phyloP scores from a whole-genome alignment of 2,329 filamentous ascomycete genomes.

The Epicoccum sorghinum region DNA sequence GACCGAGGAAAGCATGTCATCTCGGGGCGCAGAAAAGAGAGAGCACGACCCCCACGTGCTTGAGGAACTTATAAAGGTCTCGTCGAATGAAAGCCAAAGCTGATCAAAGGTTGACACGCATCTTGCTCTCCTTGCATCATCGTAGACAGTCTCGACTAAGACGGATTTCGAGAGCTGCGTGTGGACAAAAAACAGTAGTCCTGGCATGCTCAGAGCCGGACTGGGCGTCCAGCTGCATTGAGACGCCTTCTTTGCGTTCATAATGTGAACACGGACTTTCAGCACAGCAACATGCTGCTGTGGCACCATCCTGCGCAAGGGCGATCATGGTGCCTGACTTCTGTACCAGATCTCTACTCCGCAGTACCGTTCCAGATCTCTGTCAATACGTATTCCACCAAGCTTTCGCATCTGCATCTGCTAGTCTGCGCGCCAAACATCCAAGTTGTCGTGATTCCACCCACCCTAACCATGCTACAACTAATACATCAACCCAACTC shows the following conservation, averaged over 20 bases:
- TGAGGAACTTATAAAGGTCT: conserved; percentile 32
- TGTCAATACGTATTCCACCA: neutral
- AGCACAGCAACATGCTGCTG: neutral
- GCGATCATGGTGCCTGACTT: neutral
- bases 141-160: no score
- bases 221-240: no score
- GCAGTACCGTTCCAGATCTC: neutral
- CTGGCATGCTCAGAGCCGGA: no score
- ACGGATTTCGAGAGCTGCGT: no score
- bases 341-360: neutral
- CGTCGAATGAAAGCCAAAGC: conserved; percentile 13
- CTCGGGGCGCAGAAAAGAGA: conserved; percentile 21
- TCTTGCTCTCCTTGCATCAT: no score
- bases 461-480: neutral
- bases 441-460: neutral
- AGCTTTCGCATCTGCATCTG: no score
- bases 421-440: neutral
- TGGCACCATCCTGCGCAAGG: neutral
- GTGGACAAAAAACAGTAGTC: no score
- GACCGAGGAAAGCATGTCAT: conserved; percentile 28
- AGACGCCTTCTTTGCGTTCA: no score
- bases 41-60: conserved; percentile 40
- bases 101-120: neutral
- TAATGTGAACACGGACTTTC: no score
- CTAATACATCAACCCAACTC: neutral